Percentiles rank a stretch among this genome's conserved stretches.
These are phyloP conservation scores for Fusarium keratoplasticum DNA, from an alignment of 2,329 filamentous ascomycete species.

Conservation along the genomic window DNA sequence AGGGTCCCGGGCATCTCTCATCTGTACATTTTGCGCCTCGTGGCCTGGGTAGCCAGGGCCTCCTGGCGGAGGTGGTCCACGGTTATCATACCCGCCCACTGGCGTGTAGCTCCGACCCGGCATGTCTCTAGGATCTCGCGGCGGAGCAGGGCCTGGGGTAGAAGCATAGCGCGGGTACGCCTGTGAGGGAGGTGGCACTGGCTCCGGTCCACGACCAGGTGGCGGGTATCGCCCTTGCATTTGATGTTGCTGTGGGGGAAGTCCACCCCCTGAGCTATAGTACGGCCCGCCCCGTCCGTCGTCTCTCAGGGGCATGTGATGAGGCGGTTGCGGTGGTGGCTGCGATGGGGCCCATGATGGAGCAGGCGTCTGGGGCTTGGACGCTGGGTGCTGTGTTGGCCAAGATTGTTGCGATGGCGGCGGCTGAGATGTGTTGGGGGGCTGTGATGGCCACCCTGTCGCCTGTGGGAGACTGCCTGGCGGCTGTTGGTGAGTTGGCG, in stretches of 20 bases:
- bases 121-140: constrained; percentile 56
- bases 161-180: constrained; percentile 58
- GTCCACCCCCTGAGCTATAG: constrained; percentile 45
- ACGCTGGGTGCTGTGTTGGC: constrained; percentile 47
- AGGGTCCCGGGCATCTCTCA: constrained; percentile 51
- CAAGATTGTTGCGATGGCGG: constrained; percentile 50
- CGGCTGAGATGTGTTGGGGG: constrained; percentile 48
- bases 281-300: constrained; percentile 51
- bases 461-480: constrained; percentile 42
- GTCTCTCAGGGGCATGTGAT: constrained; percentile 52
- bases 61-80: constrained; percentile 53
- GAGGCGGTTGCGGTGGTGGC: constrained; percentile 49
- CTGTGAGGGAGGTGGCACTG: constrained; percentile 53
- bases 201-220: constrained; percentile 54
- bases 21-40: constrained; percentile 46
- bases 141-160: constrained; percentile 55
- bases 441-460: constrained; percentile 47
- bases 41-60: constrained; percentile 49
- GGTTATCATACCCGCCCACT: constrained; percentile 54
- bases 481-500: constrained; percentile 36
- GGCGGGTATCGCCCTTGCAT: constrained; percentile 55
- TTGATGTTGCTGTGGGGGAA: constrained; percentile 46
- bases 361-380: constrained; percentile 51
- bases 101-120: constrained; percentile 61
- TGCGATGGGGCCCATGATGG: constrained; percentile 49